phyloP scores from a whole-genome alignment of 345 rosid genomes.

The Bruguiera gymnorhiza region DNA sequence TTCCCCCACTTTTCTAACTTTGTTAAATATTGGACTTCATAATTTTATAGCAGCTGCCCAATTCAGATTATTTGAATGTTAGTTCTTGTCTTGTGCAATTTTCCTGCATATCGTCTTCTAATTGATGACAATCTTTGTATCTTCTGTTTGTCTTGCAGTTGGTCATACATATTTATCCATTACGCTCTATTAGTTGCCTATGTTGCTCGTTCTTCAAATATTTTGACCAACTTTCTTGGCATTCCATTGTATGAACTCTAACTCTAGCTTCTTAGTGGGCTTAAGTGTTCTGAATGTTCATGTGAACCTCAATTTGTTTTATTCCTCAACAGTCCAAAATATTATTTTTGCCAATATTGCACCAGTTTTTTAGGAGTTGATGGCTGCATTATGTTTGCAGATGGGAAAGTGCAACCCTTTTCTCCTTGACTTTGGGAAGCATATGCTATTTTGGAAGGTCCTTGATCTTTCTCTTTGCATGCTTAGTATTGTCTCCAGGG shows the following conservation, averaged over 20 bases:
- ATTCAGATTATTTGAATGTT: no score
- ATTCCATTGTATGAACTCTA: constrained; percentile 61
- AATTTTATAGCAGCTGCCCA: no score
- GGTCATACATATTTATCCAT: constrained; percentile 89
- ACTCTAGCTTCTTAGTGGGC: not conserved
- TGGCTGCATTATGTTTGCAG: constrained; percentile 50
- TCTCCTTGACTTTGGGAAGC: constrained; percentile 70
- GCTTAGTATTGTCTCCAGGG: not conserved
- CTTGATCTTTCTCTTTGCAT: not conserved
- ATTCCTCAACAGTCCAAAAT: not conserved
- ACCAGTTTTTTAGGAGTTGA: constrained; percentile 30
- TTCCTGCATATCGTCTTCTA: not conserved
- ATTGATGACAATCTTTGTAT: constrained; percentile 8
- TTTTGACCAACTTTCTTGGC: constrained; percentile 65
- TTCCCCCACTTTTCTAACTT: no score
- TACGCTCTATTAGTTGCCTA: constrained; percentile 88
- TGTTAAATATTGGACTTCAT: no score
- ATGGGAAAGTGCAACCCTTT: constrained; percentile 85
- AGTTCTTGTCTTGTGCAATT: not conserved
- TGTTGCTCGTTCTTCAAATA: constrained; percentile 93
- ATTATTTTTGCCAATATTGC: constrained; percentile 2
- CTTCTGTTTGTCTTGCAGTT: constrained; percentile 57
- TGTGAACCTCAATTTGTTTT: not conserved
- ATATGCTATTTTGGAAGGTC: constrained; percentile 94
- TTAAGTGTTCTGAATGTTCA: no score